phyloP scores from a whole-genome alignment of 116 monocot genomes.

The Trichopus zeylanicus region DNA sequence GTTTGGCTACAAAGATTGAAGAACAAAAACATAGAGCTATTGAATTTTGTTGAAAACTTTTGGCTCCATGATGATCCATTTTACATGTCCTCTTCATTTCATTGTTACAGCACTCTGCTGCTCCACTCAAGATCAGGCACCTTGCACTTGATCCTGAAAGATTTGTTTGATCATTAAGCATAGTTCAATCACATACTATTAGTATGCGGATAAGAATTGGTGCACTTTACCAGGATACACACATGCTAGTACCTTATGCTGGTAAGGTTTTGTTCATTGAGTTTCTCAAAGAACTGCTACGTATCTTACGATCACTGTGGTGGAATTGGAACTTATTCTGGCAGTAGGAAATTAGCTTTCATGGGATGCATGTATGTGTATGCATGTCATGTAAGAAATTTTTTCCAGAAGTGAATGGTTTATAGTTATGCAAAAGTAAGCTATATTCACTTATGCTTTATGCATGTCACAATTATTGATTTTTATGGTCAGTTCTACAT shows the following conservation, averaged over 20 bases:
- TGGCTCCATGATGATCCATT: conserved; percentile 4
- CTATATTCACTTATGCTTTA: too few species aligned
- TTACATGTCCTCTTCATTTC: conserved; percentile 11
- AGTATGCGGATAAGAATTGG: conserved; percentile 68
- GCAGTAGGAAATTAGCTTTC: too few species aligned
- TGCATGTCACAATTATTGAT: too few species aligned
- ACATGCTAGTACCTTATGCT: conserved; percentile 90
- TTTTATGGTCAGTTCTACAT: too few species aligned
- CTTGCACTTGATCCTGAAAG: conserved; percentile 78
- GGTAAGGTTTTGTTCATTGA: too few species aligned
- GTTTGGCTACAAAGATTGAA: conserved; percentile 52
- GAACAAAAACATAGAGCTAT: conserved; percentile 43
- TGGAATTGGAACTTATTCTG: too few species aligned
- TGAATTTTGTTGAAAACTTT: conserved; percentile 42
- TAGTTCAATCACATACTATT: conserved; percentile 66
- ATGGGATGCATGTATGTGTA: too few species aligned
- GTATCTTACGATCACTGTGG: too few species aligned
- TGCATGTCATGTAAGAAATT: too few species aligned
- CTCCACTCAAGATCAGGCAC: conserved; percentile 83
- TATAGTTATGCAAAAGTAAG: too few species aligned
- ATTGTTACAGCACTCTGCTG: conserved; percentile 53
- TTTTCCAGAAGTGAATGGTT: too few species aligned
- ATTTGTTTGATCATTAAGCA: conserved; percentile 87
- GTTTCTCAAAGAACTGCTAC: too few species aligned
- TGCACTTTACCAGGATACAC: conserved; percentile 69